Base-by-base conservation (phyloP, 225 moss, liverwort and hornwort species). In the Takakia lepidozioides region DNA sequence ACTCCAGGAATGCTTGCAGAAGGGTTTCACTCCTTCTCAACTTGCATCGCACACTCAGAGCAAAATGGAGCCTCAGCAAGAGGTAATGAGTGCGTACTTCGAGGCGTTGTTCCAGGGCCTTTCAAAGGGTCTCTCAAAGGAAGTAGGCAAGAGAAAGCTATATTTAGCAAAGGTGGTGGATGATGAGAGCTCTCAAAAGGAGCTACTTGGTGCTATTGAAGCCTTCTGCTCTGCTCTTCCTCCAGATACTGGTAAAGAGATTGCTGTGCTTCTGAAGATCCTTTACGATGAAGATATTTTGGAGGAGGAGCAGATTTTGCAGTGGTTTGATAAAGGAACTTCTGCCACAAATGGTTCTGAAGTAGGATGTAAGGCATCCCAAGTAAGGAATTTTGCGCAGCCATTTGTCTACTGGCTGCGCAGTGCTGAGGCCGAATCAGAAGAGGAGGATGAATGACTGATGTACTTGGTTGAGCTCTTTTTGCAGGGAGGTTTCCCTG, bases 331-430 rank as follows among this genome's bases (percentile, higher is more conserved):
- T 35, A 52, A 52, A 0, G 57, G 52, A 36, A 61, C 61, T 1
- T n/a, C n/a, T n/a, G 54, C 29, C 14, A 29, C 41, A 1, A 80
- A 72, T 9, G 72, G 69, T 9, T 43, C 62, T 0, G 68, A 35
- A 0, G 44, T 18, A 2, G 63, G 22, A n/a, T 49, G 71, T 1
- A 74, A 78, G 63, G 51, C 56, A 24, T 36, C 35, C 5, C 55
- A 59, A 29, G 77, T 90, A 29, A 65, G 75, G 46, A 90, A 80
- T 48, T 67, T 58, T 7, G 90, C 90, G 0, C 86, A 76, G 4
- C 90, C 87, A 17, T 85, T 90, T 16, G 87, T 90, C 10, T 82
- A 84, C 37, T 95, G 95, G 95, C 84, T 95, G 32, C 76, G 82
- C 0, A 86, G 86, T 53, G 95, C 95, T 0, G 95, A 95, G 72